Evolutionary conservation across 2,329 filamentous ascomycete species (phyloP).

Genomic region (Didymella keratinophila): DNA sequence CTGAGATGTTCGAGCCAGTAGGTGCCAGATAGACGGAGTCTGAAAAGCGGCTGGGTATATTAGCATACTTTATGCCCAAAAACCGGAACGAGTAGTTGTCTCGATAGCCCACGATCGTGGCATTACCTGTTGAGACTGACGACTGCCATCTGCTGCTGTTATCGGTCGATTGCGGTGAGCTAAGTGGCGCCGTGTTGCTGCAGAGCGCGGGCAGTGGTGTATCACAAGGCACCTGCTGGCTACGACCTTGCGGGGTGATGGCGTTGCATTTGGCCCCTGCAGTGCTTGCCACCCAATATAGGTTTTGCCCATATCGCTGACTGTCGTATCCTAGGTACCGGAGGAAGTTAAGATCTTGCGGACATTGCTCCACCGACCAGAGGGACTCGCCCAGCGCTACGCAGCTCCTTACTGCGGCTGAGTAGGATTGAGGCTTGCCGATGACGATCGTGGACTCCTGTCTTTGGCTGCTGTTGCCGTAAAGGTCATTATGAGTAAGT

Average conservation of each 20-base stretch:
- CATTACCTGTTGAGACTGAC: conserved; percentile 30
- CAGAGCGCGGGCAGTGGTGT: conserved; percentile 34
- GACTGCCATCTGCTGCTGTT: conserved; percentile 23
- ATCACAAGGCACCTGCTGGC: conserved; percentile 28
- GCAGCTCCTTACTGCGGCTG: conserved; percentile 27
- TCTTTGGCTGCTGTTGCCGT: conserved; percentile 33
- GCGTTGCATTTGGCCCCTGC: conserved; percentile 27
- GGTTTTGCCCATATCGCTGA: conserved; percentile 16
- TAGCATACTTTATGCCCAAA: conserved; percentile 59
- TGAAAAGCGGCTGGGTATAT: conserved; percentile 56
- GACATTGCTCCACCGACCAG: conserved; percentile 26
- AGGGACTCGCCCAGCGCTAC: conserved; percentile 32
- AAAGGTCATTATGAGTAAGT: conserved; percentile 41
- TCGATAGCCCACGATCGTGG: conserved; percentile 50
- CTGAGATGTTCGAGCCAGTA: conserved; percentile 45
- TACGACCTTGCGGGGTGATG: conserved; percentile 30
- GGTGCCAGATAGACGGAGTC: conserved; percentile 54
- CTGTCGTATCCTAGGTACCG: conserved; percentile 31
- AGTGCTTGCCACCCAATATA: conserved; percentile 32
- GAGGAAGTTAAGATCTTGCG: conserved; percentile 27
- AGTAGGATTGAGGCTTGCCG: conserved; percentile 20
- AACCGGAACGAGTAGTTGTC: conserved; percentile 61
- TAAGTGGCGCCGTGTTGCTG: conserved; percentile 31
- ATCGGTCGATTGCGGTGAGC: conserved; percentile 3
- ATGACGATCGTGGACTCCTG: conserved; percentile 30